Evolutionary conservation across 2,329 filamentous ascomycete genomes (phyloP).

Genomic region (Colletotrichum somersetense): DNA sequence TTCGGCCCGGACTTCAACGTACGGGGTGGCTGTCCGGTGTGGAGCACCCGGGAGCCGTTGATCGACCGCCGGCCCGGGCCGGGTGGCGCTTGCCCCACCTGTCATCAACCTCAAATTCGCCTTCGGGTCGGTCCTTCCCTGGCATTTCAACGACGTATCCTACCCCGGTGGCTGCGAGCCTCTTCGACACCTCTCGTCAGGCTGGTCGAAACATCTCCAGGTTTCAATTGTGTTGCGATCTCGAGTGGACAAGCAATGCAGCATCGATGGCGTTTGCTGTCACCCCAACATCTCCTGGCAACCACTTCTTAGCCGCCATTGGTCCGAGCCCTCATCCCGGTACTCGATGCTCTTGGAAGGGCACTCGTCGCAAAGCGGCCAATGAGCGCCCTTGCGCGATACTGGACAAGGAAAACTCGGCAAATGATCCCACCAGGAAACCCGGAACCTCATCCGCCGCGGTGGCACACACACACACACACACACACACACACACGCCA

Average conservation of each 20-base stretch:
- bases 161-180: background rate
- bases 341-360: background rate
- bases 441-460: constrained; percentile 32
- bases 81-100: background rate
- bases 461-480: background rate
- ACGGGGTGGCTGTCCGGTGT: too few species aligned
- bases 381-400: background rate
- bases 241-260: background rate
- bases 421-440: constrained; percentile 21
- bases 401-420: constrained; percentile 27
- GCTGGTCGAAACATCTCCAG: too few species aligned
- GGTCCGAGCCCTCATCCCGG: background rate
- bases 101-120: constrained; percentile 23
- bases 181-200: background rate
- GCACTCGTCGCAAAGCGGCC: background rate
- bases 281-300: background rate
- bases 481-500: too few species aligned
- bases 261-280: background rate
- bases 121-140: constrained; percentile 13
- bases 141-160: constrained; percentile 7
- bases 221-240: background rate
- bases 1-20: too few species aligned
- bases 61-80: background rate
- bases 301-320: background rate
- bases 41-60: too few species aligned